Base-by-base conservation (phyloP, 805 yeast species). In the Lachancea meyersii region DNA sequence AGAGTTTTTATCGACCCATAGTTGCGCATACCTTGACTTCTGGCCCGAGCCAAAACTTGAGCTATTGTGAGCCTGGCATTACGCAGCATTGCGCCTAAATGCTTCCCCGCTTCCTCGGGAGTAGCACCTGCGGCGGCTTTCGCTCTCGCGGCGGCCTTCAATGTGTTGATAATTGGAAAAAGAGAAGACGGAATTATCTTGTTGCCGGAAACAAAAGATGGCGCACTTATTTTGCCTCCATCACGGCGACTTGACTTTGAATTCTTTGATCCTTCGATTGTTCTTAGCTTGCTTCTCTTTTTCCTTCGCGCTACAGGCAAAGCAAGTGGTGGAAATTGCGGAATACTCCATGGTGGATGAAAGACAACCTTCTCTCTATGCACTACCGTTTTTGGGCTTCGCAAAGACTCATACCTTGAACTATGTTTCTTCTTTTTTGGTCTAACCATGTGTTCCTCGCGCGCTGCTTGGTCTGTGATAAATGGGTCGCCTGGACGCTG, bases 341-440 rank as follows among this genome's bases (percentile, higher is more conserved):
- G 67, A 13, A 62, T 18, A 6, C 21, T 31, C 67, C 67, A 62
- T 13, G 67, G 67, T 9, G 67, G 64, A 47, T 62, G 67, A 22
- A 61, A 55, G 22, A 46, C 43, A 22, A 50, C 40, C 33, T 57
- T 60, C 39, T 62, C 67, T 32, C 55, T 55, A 27, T 50, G 54
- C 10, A 59, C 50, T 4, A 57, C 53, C 1, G 65, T 60, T 40
- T 54, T 58, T 1, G 44, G 40, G 13, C 40, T 27, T n/a, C 50
- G 50, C 35, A 52, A 52, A 41, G 45, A 44, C 14, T 41, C 47
- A 19, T 34, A 24, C n/a, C 19, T 39, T 24, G 6, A 23, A 17
- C 14, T n/a, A 18, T n/a, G 38, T 26, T 32, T 45, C 5, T 38
- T 23, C 23, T 32, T 45, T 30, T 38, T 26, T 34, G 37, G 41